These are phyloP conservation scores for Hypoxylon sp. DNA, from an alignment of 2,329 filamentous ascomycete species.

Conservation along the genomic window DNA sequence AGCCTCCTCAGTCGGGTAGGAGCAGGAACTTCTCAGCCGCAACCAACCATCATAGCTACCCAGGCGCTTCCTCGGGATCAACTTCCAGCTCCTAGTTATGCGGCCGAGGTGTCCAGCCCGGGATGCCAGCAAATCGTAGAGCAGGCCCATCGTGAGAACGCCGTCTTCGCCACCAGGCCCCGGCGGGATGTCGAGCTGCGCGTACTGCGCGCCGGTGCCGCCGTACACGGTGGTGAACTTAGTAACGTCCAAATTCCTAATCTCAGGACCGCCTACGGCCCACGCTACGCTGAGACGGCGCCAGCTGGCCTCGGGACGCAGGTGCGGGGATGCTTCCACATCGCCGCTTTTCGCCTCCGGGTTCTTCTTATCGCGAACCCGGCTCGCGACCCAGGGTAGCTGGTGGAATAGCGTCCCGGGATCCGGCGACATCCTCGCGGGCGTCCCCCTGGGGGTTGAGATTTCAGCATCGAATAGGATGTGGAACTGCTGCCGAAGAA, in stretches of 20 bases:
- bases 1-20: neutral
- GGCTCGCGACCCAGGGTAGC: constrained; percentile 22
- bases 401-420: neutral
- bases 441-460: neutral
- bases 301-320: constrained; percentile 31
- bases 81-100: constrained; percentile 8
- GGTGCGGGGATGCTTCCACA: constrained; percentile 14
- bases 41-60: constrained; percentile 7
- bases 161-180: constrained; percentile 4
- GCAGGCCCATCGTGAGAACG: constrained; percentile 32
- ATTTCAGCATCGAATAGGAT: constrained; percentile 1
- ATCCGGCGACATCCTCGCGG: neutral
- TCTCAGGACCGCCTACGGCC: constrained; percentile 9
- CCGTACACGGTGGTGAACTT: constrained; percentile 5
- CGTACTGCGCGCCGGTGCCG: constrained; percentile 5
- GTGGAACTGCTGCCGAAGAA: constrained; percentile 9
- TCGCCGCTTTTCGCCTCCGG: neutral
- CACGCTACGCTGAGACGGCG: constrained; percentile 22
- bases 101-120: neutral
- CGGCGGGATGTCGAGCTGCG: constrained; percentile 23
- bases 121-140: constrained; percentile 31
- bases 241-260: constrained; percentile 20
- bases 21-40: neutral
- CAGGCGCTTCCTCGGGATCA: constrained; percentile 7
- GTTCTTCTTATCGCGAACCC: neutral